Base-by-base conservation (phyloP, 306 rosid genomes). In the Medicago lupulina region DNA sequence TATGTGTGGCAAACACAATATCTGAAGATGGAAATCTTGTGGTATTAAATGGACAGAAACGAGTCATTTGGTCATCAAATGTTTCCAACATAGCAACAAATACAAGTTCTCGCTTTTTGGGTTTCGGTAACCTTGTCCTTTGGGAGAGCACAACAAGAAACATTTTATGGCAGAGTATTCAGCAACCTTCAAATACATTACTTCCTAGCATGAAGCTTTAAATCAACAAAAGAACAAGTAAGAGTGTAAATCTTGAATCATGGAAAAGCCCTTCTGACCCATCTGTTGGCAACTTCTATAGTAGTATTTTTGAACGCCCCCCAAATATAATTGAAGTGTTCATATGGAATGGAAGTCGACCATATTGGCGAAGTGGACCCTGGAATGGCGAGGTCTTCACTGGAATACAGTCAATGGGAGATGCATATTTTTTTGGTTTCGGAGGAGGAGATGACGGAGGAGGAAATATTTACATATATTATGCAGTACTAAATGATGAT, bases 211-310 rank as follows among this genome's bases (percentile, higher is more conserved):
- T 83, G 87, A 79, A 63, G 67, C 14, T 83, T 1, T 13, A 13
- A 17, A 69, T 7, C 16, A 69, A 59, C 62, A 38, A 46, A 77
- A 61, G 17, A 17, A 69, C 51, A 3, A 15, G 67, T 43, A 51
- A 80, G 84, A 53, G 67, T 58, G 44, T 31, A 0, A 18, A 23
- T 2, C 3, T 67, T 1, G 67, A 60, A 5, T 67, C 80, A 59
- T 84, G 87, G 84, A 73, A 61, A 28, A 76, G 46, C 82, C 40
- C 83, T 28, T 78, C 76, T n/a, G 55, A 85, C 75, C 88, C 86
- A 23, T 79, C 86, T 11, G 16, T 2, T 0, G 82, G 88, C 11
- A 76, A 17, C 57, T 85, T 82, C 57, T 76, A 68, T 8, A 2
- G 1, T 4, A 19, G 34, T 7, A 17, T 2, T 9, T 9, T 41